Evolutionary conservation across 192 early-diverging fungal genomes (phyloP).

Genomic region (Kappamyces sp.): DNA sequence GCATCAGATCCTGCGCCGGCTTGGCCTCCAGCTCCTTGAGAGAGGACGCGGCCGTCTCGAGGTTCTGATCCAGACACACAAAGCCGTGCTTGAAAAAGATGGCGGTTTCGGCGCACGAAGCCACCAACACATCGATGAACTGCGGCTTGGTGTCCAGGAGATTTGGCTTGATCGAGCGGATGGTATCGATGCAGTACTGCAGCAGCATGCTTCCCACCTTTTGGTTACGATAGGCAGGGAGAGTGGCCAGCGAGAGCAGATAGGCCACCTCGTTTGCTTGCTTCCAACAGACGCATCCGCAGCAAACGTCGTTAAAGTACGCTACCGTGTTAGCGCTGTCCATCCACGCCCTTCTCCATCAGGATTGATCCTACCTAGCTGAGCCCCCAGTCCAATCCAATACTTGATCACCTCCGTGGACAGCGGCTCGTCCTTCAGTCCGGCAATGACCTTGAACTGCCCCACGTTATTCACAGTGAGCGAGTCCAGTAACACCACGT

Average conservation of each 20-base stretch:
- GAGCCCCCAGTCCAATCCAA: too few relatives aligned
- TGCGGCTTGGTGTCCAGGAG: slow-evolving; percentile 8
- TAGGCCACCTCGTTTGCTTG: background rate
- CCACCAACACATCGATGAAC: background rate
- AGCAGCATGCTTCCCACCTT: slow-evolving; percentile 2
- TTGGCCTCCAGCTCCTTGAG: too few relatives aligned
- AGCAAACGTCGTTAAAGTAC: slow-evolving; percentile 15
- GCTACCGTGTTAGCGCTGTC: background rate
- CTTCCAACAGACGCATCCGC: background rate
- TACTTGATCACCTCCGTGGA: too few relatives aligned
- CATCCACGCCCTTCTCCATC: too few relatives aligned
- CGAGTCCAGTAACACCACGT: background rate
- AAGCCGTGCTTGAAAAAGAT: slow-evolving; percentile 2
- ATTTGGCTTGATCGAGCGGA: background rate
- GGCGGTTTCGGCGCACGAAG: background rate
- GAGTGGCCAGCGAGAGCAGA: background rate
- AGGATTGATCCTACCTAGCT: too few relatives aligned
- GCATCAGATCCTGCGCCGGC: too few relatives aligned
- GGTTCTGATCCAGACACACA: background rate
- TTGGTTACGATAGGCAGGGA: background rate
- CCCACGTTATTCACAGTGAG: slow-evolving; percentile 12
- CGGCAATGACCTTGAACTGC: background rate
- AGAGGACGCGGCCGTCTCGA: too few relatives aligned
- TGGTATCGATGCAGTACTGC: slow-evolving; percentile 1
- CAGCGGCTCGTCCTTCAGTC: too few relatives aligned